Conservation (phyloP, 1,284 basidiomycete genomes). For the Ustilago crameri region DNA sequence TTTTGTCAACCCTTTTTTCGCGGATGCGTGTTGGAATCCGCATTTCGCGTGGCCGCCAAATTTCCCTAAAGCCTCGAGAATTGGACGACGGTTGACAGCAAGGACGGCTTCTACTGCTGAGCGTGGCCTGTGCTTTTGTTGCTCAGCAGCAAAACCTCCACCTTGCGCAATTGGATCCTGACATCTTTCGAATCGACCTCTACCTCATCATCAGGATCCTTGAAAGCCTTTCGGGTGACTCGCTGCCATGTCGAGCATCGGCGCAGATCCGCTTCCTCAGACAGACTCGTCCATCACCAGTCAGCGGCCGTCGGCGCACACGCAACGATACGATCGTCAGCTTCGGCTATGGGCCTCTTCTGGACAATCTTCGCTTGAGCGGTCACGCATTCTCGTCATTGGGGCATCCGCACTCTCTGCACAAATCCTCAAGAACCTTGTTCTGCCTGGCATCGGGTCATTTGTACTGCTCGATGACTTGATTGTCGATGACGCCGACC, state of each 20-base stretch:
- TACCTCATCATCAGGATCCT: not conserved
- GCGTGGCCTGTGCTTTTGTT: constrained; percentile 9
- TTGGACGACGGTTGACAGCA: not conserved
- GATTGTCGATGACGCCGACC: constrained; percentile 77
- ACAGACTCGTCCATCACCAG: constrained; percentile 33
- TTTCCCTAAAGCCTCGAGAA: not conserved
- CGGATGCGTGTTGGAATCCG: constrained; percentile 2
- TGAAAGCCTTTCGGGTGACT: not conserved
- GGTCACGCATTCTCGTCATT: constrained; percentile 82
- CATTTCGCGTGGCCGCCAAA: not conserved
- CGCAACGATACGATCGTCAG: constrained; percentile 67
- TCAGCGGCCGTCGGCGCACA: constrained; percentile 57
- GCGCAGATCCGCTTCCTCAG: constrained; percentile 27
- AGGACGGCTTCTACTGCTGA: not conserved
- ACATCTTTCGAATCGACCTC: not conserved
- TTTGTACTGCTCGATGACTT: constrained; percentile 85
- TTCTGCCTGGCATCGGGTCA: constrained; percentile 89
- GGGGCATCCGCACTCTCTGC: constrained; percentile 83
- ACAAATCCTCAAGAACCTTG: constrained; percentile 91
- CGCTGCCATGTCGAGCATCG: constrained; percentile 37
- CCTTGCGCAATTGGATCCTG: not conserved
- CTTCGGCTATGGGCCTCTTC: constrained; percentile 90
- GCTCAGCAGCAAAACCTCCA: constrained; percentile 6
- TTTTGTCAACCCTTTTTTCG: constrained; percentile 2
- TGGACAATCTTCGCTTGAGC: constrained; percentile 90